A percentile compares a stretch with the other conserved stretches of the same genome.
Conservation (phyloP, 139 green algal species). For the Marvania coccoides region DNA sequence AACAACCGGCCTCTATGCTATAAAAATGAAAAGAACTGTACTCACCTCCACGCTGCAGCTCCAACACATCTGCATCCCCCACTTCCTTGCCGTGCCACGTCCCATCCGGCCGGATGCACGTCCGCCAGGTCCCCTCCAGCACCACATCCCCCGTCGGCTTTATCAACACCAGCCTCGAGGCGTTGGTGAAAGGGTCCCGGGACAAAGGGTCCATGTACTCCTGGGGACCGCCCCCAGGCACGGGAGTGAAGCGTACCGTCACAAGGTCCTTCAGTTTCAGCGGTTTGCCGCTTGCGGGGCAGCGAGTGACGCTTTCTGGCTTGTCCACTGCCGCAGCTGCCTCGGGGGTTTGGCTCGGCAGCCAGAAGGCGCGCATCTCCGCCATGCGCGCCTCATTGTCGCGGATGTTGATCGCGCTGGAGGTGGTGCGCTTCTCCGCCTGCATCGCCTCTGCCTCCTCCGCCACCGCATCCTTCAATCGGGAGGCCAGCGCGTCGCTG, state of each 20-base stretch:
- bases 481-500: slow-evolving; percentile 26
- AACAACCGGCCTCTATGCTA: no score
- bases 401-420: slow-evolving; percentile 53
- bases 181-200: slow-evolving; percentile 77
- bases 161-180: slow-evolving; percentile 68
- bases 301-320: slow-evolving; percentile 62
- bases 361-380: slow-evolving; percentile 73
- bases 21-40: no score
- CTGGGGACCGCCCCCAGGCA: slow-evolving; percentile 34
- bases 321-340: slow-evolving; percentile 48
- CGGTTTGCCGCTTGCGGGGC: slow-evolving; percentile 73
- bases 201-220: slow-evolving; percentile 84
- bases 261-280: slow-evolving; percentile 69
- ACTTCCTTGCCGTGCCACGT: slow-evolving; percentile 46
- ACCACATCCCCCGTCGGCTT: slow-evolving; percentile 75
- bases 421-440: slow-evolving; percentile 32
- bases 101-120: slow-evolving; percentile 70
- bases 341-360: slow-evolving; percentile 49
- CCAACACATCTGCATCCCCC: slow-evolving; percentile 58
- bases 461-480: slow-evolving; percentile 25
- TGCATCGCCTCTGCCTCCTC: slow-evolving; percentile 40
- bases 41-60: slow-evolving; percentile 55
- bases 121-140: slow-evolving; percentile 67
- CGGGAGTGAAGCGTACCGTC: slow-evolving; percentile 45
- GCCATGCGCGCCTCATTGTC: slow-evolving; percentile 64